Evolutionary conservation across 1,139 yeast species (phyloP), one percentile per base, ranked within the genome.

Genomic region (Wickerhamomyces sp.): DNA sequence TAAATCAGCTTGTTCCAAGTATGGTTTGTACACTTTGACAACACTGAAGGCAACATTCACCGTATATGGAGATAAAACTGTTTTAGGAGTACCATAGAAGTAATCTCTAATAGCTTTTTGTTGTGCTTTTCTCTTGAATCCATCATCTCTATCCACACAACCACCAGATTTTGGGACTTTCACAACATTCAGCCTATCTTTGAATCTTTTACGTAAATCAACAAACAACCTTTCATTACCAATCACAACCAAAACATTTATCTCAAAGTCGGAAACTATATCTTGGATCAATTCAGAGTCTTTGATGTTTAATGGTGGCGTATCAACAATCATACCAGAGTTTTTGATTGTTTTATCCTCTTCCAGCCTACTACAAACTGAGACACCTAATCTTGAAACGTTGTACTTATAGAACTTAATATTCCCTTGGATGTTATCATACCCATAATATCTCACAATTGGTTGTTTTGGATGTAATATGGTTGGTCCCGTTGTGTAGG

Each of bases 401-500:
- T 75, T 74, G 47, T 75, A 71, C 49, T 77, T 75, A 65, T 79
- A 93, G 48, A 80, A 75, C 41, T 76, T 78, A 42, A 75, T 59
- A 62, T 90, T 90, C 14, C 80, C 82, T 4, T 67, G 56, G 27
- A 79, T 72, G 36, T 71, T 67, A 41, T 81, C 86, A 45, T 84
- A 74, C 0, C 99, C 99, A 64, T 74, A 89, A 58, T 77, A 82
- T 59, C 86, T 84, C 10, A 87, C 94, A 30, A 86, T 64, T 0
- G 98, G 98, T 61, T 88, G 95, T 61, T 89, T 88, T 14, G 93
- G 89, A 62, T 88, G 95, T 48, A 87, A 77, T 42, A 74, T 67
- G 2, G 94, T 78, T 1, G 94, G 87, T 27, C 98, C 98, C n/a
- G 91, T 85, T 0, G 95, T 85, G 42, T 86, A 78, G 9, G 93